Base-by-base conservation (phyloP, 2,329 filamentous ascomycete genomes). In the Arthrobotrys megalospora region DNA sequence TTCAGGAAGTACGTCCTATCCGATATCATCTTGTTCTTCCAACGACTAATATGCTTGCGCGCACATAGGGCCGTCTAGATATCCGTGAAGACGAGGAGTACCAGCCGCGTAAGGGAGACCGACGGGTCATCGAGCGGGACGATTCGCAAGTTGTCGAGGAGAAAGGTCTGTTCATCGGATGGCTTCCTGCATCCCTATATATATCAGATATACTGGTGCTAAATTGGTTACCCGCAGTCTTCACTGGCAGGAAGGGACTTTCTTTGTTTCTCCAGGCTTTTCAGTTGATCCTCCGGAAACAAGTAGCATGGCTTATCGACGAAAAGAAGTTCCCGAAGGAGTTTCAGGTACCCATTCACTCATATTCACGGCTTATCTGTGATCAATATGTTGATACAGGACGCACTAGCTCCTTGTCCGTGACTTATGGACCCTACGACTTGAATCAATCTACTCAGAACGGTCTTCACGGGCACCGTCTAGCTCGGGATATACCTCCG, bases 251-350 rank as follows among this genome's bases (percentile, higher is more conserved):
- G 55, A 88, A 89, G 66, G 95, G 92, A 12, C 89, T 90, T 80
- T 89, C 92, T 80, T 88, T 97, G 24, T 97, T 93, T 83, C 86
- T 98, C 41, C 92, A 97, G 83, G 91, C 90, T 80, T 89, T 96
- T 76, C 95, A 98, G 84, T 86, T 97, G 36, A 88, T 98, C 58
- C 86, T 99, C 32, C 90, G 94, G 83, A 93, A 92, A 82, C 95
- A 98, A 85, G 85, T 93, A 14, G 85, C 89, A 82, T 94, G 91
- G 87, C 86, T 98, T 34, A 86, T 97, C 12, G 85, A 88, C 21
- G 86, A 87, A 5, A 90, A 90, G 83, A 88, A 88, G 0, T 87
- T 96, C 58, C 90, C 91, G 0, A 84, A 86, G 3, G 91, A 97
- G 81, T 87, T 97, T 11, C 93, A 97, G 86, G 90, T 89, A 80